These are phyloP conservation scores for Rubroboletus pulcherrimus DNA, from an alignment of 768 basidiomycete species.

Conservation along the genomic window DNA sequence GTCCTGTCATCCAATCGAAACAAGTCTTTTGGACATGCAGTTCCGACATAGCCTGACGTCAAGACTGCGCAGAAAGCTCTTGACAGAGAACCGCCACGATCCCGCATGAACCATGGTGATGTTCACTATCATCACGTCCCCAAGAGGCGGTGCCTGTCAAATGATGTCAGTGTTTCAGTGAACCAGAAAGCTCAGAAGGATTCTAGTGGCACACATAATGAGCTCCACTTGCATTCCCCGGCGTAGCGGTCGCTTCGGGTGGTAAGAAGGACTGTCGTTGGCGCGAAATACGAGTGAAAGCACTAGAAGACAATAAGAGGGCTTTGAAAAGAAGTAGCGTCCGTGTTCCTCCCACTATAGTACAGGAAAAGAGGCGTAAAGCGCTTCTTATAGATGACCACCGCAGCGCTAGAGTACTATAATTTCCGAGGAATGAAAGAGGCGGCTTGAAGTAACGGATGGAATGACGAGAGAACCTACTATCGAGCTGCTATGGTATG, in stretches of 20 bases:
- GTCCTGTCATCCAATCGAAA: neutral
- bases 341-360: neutral
- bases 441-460: slow-evolving; percentile 5
- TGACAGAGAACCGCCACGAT: slow-evolving; percentile 9
- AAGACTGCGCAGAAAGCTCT: slow-evolving; percentile 21
- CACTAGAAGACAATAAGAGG: slow-evolving; percentile 11
- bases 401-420: slow-evolving; percentile 10
- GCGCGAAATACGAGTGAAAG: neutral
- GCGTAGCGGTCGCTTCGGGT: slow-evolving; percentile 11
- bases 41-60: slow-evolving; percentile 22
- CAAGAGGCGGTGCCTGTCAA: slow-evolving; percentile 16
- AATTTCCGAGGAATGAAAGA: slow-evolving; percentile 30
- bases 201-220: slow-evolving; percentile 8
- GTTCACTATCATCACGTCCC: slow-evolving; percentile 8
- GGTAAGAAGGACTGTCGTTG: slow-evolving; percentile 3
- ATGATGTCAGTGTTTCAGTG: slow-evolving; percentile 24
- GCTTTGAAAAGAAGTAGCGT: slow-evolving; percentile 6
- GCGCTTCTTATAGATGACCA: slow-evolving; percentile 11
- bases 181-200: slow-evolving; percentile 13
- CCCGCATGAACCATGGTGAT: neutral
- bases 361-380: slow-evolving; percentile 4
- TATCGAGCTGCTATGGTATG: slow-evolving; percentile 3
- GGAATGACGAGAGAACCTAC: slow-evolving; percentile 14
- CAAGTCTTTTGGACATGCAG: neutral
- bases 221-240: slow-evolving; percentile 14